Base-by-base conservation (phyloP, 768 basidiomycete species). In the Russula earlei region DNA sequence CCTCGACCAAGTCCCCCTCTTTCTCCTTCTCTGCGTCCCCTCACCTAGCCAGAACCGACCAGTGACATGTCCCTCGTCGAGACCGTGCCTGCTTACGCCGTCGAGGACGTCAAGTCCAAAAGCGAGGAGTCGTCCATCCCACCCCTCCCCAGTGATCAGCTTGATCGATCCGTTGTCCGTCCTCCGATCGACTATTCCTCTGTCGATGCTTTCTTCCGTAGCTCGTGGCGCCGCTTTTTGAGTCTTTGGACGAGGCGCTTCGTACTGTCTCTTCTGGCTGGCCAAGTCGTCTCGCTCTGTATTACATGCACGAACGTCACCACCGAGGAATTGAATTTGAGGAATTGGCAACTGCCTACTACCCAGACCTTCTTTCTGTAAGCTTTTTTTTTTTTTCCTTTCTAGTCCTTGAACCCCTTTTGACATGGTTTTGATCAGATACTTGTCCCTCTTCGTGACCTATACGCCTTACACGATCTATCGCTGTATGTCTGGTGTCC, bases 401-500 rank as follows among this genome's bases (percentile, higher is more conserved):
- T n/a, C n/a, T n/a, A n/a, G 41, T 34, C 49, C 15, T 11, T 31
- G 37, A 29, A 31, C 11, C 17, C 29, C 15, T 24, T 45, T 47
- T 27, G 40, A 43, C 36, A n/a, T 41, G 5, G 19, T 33, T 22
- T 10, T 48, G 14, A 27, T 20, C 60, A 91, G 90, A 62, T 92
- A 93, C 70, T 84, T 90, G 64, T 77, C 87, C 5, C 65, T 93
- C 22, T 87, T 86, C 67, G 44, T 76, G 25, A 70, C 82, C 52
- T 93, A 91, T 66, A 91, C 91, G 22, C 91, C 91, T 0, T 92
- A 90, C 72, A 93, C 91, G 36, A 87, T 93, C 33, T 91, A 90
- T 67, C 75, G 82, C 72, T 93, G 88, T 91, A 62, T 52, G 86
- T 66, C 4, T 33, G 24, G 1, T 17, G 20, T 49, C 20, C 46